Evolutionary conservation across 495 filamentous ascomycete genomes (phyloP).

Genomic region (Sphaerosporella brunnea): DNA sequence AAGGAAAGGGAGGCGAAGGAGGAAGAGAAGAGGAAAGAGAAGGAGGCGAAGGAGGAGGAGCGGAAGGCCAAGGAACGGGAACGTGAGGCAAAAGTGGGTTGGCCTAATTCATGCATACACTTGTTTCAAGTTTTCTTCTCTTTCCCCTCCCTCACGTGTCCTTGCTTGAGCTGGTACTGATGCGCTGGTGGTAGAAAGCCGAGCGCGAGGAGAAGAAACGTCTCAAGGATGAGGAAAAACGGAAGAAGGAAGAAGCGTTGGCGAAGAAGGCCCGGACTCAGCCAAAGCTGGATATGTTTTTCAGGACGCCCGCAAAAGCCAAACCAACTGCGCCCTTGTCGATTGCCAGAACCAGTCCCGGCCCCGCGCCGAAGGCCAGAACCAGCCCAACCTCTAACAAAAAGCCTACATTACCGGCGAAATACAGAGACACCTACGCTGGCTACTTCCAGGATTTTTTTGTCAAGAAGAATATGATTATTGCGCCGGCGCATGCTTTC

Average conservation of each 20-base stretch:
- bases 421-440: constrained; percentile 27
- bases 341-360: not conserved
- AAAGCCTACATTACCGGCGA: not conserved
- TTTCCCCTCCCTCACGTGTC: no score
- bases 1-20: constrained; percentile 34
- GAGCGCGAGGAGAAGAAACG: constrained; percentile 34
- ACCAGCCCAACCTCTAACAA: not conserved
- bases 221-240: constrained; percentile 27
- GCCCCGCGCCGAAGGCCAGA: not conserved
- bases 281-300: constrained; percentile 41
- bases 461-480: constrained; percentile 3
- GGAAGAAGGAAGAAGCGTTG: constrained; percentile 39
- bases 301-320: constrained; percentile 31
- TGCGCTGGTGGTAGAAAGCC: constrained; percentile 29
- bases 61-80: constrained; percentile 46
- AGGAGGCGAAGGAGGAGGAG: constrained; percentile 39
- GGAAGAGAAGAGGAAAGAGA: constrained; percentile 29
- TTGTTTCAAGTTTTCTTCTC: no score
- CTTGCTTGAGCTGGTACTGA: no score
- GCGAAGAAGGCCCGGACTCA: constrained; percentile 36
- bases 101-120: constrained; percentile 25
- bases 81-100: constrained; percentile 34
- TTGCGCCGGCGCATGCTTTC: not conserved
- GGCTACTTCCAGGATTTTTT: constrained; percentile 9
- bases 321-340: no score